Percentiles rank a stretch among this genome's conserved stretches.
Evolutionary conservation across 192 early-diverging fungal species (phyloP).

Genomic region (Coemansia furcata): DNA sequence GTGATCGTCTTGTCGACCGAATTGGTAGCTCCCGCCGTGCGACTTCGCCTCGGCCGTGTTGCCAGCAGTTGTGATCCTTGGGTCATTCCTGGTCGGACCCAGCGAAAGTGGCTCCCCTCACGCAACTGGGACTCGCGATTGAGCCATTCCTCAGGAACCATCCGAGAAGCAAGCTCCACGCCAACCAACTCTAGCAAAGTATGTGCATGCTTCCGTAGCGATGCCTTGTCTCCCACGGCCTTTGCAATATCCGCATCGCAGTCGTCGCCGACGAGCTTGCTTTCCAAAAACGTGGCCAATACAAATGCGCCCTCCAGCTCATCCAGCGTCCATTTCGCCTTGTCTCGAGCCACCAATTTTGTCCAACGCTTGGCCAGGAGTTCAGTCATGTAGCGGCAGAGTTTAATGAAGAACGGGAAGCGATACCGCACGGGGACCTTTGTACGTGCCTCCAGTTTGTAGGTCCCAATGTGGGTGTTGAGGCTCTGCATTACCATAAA

Average conservation of each 20-base stretch:
- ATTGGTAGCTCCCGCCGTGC: slow-evolving; percentile 5
- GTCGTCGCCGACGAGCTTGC: slow-evolving; percentile 17
- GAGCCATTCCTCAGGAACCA: slow-evolving; percentile 47
- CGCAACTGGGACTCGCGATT: slow-evolving; percentile 49
- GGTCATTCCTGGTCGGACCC: slow-evolving; percentile 45
- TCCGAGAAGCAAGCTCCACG: slow-evolving; percentile 30
- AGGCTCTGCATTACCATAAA: slow-evolving; percentile 74
- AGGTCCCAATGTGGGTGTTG: slow-evolving; percentile 70
- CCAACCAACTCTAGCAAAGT: slow-evolving; percentile 28
- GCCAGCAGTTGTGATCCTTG: slow-evolving; percentile 47
- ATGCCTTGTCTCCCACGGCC: slow-evolving; percentile 33
- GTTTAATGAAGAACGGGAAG: slow-evolving; percentile 80
- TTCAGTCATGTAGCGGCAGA: slow-evolving; percentile 81
- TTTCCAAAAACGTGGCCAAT: slow-evolving; percentile 53
- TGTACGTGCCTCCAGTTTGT: slow-evolving; percentile 76
- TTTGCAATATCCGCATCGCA: slow-evolving; percentile 25
- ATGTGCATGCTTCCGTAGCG: slow-evolving; percentile 15
- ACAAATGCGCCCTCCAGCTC: slow-evolving; percentile 61
- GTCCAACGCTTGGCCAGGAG: slow-evolving; percentile 58
- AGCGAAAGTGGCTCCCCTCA: slow-evolving; percentile 49
- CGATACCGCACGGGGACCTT: slow-evolving; percentile 78
- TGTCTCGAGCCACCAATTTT: slow-evolving; percentile 28
- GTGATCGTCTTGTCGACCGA: slow-evolving; percentile 22
- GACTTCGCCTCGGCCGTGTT: slow-evolving; percentile 32
- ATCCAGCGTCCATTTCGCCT: slow-evolving; percentile 25